phyloP scores from a whole-genome alignment of 805 yeast genomes.

The Zygoascus tannicola region DNA sequence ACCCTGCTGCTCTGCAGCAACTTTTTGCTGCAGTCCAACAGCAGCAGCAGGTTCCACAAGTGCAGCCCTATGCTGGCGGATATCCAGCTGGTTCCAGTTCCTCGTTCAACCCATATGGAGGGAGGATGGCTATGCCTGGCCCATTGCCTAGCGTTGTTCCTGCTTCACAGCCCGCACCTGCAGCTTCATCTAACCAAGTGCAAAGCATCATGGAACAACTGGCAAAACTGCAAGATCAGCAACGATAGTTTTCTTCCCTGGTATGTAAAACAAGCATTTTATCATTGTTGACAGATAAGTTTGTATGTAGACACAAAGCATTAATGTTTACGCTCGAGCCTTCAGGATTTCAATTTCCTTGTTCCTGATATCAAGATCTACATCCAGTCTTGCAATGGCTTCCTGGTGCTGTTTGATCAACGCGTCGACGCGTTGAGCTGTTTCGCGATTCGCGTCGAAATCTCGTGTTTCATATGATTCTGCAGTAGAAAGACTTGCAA shows the following conservation, averaged over 20 bases:
- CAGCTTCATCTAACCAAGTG: conserved; percentile 17
- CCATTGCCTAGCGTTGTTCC: too few species aligned
- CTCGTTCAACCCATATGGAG: neutral
- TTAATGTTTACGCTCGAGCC: neutral
- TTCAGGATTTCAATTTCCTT: conserved; percentile 6
- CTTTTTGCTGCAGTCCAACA: conserved; percentile 37
- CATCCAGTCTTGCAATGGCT: conserved; percentile 14
- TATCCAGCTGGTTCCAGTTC: neutral
- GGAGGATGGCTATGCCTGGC: too few species aligned
- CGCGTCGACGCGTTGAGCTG: conserved; percentile 10
- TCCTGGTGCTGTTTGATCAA: conserved; percentile 11
- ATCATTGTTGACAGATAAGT: too few species aligned
- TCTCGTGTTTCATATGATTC: conserved; percentile 9
- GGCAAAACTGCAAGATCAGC: conserved; percentile 16
- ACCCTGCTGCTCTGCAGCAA: conserved; percentile 62
- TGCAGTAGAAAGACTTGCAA: conserved; percentile 16
- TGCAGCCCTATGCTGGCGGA: neutral
- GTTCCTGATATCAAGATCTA: conserved; percentile 11
- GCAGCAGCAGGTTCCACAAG: conserved; percentile 14
- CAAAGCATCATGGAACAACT: conserved; percentile 21
- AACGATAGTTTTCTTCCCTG: too few species aligned
- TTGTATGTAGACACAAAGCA: too few species aligned
- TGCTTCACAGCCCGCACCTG: neutral
- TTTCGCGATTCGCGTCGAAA: conserved; percentile 8
- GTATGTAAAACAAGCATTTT: too few species aligned